phyloP scores from a whole-genome alignment of 129 eudicot species.

The Escallonia rubra region DNA sequence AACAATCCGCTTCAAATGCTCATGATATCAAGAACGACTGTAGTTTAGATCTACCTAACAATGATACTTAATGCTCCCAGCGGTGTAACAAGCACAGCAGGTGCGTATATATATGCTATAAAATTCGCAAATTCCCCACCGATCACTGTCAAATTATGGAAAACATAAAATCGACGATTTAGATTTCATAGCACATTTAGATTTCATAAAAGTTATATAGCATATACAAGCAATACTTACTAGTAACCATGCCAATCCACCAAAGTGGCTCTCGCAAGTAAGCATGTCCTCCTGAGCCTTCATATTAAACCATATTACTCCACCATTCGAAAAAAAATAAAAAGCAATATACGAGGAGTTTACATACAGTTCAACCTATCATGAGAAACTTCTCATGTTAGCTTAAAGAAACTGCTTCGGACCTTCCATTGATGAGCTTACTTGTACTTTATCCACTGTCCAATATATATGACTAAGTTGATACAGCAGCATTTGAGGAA shows the following conservation, averaged over 20 bases:
- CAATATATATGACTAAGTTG: background rate
- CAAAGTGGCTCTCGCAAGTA: constrained; percentile 80
- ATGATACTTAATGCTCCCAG: constrained; percentile 90
- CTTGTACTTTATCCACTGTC: background rate
- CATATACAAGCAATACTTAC: constrained; percentile 40
- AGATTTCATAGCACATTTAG: no score
- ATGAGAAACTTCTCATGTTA: background rate
- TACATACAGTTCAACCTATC: background rate
- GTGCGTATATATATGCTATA: constrained; percentile 87
- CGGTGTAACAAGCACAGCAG: constrained; percentile 94
- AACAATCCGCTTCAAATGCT: background rate
- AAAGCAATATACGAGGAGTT: background rate
- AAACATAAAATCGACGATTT: background rate
- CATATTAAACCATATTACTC: background rate
- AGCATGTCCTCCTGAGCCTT: constrained; percentile 94
- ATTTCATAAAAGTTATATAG: background rate
- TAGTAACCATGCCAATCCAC: constrained; percentile 96
- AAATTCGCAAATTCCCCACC: constrained; percentile 90
- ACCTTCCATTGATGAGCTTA: background rate
- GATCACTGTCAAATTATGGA: constrained; percentile 49
- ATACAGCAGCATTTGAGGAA: background rate
- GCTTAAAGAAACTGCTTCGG: background rate
- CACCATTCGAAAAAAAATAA: constrained; percentile 1
- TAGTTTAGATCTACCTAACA: constrained; percentile 52
- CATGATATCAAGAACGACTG: background rate